A percentile compares a stretch with the other conserved stretches of the same genome.
phyloP scores from a whole-genome alignment of 176 grass and related monocot genomes.

The Panicum miliaceum region DNA sequence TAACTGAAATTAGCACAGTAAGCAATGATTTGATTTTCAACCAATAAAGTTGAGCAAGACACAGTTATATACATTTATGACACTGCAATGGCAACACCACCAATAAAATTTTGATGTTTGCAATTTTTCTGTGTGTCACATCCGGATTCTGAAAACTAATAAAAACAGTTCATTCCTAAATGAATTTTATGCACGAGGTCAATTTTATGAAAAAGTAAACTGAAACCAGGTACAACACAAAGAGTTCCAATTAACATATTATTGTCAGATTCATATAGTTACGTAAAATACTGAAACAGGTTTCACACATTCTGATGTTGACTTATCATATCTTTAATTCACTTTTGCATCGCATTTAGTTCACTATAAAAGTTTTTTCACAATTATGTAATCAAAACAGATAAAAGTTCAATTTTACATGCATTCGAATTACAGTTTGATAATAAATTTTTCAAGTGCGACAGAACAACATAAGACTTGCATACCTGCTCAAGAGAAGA shows the following conservation, averaged over 20 bases:
- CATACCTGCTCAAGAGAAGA: constrained; percentile 83
- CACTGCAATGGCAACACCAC: neutral
- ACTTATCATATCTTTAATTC: neutral
- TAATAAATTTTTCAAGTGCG: constrained; percentile 3
- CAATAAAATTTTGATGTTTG: neutral
- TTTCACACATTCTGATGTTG: neutral
- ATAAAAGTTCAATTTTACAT: constrained; percentile 12
- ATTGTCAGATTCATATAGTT: neutral
- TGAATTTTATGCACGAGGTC: neutral
- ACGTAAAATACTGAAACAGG: neutral
- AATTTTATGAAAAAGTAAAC: neutral
- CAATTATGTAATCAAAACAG: constrained; percentile 7
- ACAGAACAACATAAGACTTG: constrained; percentile 37
- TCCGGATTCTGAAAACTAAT: neutral
- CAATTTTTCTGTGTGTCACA: neutral
- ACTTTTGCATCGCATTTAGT: neutral
- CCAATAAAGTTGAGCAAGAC: neutral
- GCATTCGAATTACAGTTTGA: neutral
- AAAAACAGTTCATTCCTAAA: neutral
- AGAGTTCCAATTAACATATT: neutral
- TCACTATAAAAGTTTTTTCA: neutral
- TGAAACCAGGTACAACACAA: neutral
- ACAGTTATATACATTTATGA: constrained; percentile 4
- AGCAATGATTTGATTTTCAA: neutral
- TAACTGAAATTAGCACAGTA: constrained; percentile 18